Evolutionary conservation across 2,329 filamentous ascomycete species (phyloP).

Genomic region (Rhexocercosporidium sp.): DNA sequence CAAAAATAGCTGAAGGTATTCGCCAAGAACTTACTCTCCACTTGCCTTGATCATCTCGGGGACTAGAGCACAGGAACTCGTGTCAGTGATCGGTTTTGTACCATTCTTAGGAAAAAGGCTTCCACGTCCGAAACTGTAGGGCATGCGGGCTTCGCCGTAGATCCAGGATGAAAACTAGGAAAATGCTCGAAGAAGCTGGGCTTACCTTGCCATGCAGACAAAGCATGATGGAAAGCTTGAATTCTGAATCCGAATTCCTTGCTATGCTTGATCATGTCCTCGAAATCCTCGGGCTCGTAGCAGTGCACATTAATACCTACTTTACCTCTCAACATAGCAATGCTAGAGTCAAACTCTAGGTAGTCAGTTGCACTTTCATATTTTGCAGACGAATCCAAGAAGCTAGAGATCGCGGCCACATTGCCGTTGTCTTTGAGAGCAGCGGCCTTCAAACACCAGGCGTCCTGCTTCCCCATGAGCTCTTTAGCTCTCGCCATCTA

Average conservation of each 20-base stretch:
- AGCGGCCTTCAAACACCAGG: slow-evolving; percentile 40
- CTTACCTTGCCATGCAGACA: slow-evolving; percentile 44
- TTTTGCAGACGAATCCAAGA: slow-evolving; percentile 22
- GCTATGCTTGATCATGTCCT: slow-evolving; percentile 49
- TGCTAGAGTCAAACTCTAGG: slow-evolving; percentile 48
- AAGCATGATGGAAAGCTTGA: slow-evolving; percentile 49
- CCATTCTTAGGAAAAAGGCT: neutral
- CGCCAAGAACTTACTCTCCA: slow-evolving; percentile 42
- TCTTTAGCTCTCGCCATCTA: slow-evolving; percentile 46
- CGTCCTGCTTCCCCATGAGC: slow-evolving; percentile 46
- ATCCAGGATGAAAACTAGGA: neutral
- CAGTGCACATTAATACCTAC: slow-evolving; percentile 52
- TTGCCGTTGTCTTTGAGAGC: slow-evolving; percentile 30
- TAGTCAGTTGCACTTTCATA: slow-evolving; percentile 41
- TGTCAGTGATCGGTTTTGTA: neutral
- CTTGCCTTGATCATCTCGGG: slow-evolving; percentile 48
- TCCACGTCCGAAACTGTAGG: neutral
- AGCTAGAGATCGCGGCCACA: slow-evolving; percentile 28
- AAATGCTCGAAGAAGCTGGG: neutral
- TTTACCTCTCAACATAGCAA: slow-evolving; percentile 48
- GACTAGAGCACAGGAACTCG: slow-evolving; percentile 27
- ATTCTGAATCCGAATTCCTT: slow-evolving; percentile 50
- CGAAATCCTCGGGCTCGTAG: slow-evolving; percentile 51
- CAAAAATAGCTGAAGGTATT: neutral
- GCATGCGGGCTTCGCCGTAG: too few species aligned